phyloP scores from a whole-genome alignment of 2,329 filamentous ascomycete species.

The Rutstroemia sp. region DNA sequence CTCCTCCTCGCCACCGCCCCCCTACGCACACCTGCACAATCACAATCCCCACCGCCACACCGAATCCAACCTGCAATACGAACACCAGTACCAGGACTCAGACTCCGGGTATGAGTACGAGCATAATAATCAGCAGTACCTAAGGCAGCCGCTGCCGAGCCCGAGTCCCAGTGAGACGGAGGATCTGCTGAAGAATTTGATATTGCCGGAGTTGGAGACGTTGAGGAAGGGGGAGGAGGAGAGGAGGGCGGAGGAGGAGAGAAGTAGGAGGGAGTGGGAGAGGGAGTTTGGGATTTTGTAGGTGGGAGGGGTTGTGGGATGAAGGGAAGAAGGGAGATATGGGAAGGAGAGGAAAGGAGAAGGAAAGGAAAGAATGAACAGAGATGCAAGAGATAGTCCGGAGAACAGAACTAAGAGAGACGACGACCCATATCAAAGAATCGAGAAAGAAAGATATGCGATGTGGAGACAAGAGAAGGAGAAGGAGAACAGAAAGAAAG shows the following conservation, averaged over 20 bases:
- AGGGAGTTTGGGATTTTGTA: constrained; percentile 6
- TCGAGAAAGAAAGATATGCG: too few species aligned
- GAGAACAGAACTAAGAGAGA: too few species aligned
- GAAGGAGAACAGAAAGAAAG: too few species aligned
- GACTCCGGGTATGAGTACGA: not conserved
- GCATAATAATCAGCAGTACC: not conserved
- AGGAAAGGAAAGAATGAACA: too few species aligned
- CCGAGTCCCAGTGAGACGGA: constrained; percentile 5
- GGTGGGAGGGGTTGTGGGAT: too few species aligned
- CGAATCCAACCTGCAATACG: not conserved
- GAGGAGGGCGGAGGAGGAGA: constrained; percentile 4
- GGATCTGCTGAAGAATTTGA: constrained; percentile 2
- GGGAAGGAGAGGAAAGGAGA: too few species aligned
- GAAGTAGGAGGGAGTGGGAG: constrained; percentile 4
- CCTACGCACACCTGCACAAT: not conserved
- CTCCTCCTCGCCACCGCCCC: not conserved
- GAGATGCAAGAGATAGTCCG: too few species aligned
- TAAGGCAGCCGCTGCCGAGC: not conserved
- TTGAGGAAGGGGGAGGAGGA: constrained; percentile 1
- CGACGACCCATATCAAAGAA: too few species aligned
- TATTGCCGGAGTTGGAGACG: constrained; percentile 4
- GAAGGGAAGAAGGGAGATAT: too few species aligned
- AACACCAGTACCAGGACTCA: not conserved
- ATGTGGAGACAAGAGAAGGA: too few species aligned
- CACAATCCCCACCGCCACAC: not conserved